Conservation (phyloP, 805 yeast species). For the Ogataea corticis region DNA sequence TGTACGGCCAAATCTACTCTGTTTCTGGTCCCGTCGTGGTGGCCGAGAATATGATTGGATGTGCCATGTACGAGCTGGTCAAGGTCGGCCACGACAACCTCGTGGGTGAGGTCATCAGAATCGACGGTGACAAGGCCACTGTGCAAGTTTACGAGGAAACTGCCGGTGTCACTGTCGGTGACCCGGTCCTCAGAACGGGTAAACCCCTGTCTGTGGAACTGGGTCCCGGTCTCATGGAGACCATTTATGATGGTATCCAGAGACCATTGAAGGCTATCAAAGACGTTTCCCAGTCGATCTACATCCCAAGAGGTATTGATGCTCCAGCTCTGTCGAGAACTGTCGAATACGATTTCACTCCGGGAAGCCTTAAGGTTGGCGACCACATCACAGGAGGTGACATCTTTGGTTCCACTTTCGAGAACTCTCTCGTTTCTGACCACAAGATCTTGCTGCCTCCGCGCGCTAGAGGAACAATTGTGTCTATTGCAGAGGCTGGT, state of each 20-base stretch:
- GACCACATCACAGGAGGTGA: conserved; percentile 99
- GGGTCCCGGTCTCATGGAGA: conserved; percentile 99
- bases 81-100: conserved; percentile 95
- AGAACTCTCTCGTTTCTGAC: conserved; percentile 87
- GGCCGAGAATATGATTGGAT: conserved; percentile 98
- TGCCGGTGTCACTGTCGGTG: conserved; percentile 99
- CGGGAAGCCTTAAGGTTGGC: conserved; percentile 78
- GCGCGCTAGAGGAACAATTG: conserved; percentile 96
- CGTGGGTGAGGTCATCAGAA: conserved; percentile 98
- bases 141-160: conserved; percentile 99
- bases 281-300: conserved; percentile 84
- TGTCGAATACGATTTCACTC: conserved; percentile 81
- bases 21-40: conserved; percentile 98
- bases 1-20: conserved; percentile 86
- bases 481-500: conserved; percentile 86
- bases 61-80: conserved; percentile 99
- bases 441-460: conserved; percentile 97
- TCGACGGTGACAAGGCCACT: conserved; percentile 94
- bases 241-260: conserved; percentile 98
- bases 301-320: conserved; percentile 98
- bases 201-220: conserved; percentile 98
- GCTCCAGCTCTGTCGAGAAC: conserved; percentile 92
- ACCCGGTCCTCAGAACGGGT: conserved; percentile 97
- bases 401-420: conserved; percentile 89
- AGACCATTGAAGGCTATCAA: conserved; percentile 95